Base-by-base conservation (phyloP, 768 basidiomycete genomes). In the Amylocystis lapponica region DNA sequence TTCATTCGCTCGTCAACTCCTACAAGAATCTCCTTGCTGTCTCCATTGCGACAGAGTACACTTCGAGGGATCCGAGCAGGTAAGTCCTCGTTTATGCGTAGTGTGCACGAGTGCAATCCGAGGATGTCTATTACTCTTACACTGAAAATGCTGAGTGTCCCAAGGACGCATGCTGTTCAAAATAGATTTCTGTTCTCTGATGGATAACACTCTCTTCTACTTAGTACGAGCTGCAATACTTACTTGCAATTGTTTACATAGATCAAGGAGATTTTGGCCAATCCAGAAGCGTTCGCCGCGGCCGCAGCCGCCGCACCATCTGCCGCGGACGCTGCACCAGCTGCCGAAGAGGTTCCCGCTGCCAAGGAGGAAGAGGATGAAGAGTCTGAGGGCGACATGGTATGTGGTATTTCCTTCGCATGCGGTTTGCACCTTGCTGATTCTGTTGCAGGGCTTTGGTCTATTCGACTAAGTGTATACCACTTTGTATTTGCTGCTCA, bases 1-100 rank as follows among this genome's bases (percentile, higher is more conserved):
- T 77, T 34, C 96, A 99, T 78, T 87, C 91, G 23, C 81, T 99
- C 47, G 91, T 98, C 77, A 97, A 97, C 74, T 80, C 93, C 33
- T 98, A 97, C 87, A 99, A 99, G 83, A 99, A 98, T 76, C 68
- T 98, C 51, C 69, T 99, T 51, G 86, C 91, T 29, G 66, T 98
- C 54, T 83, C 91, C 32, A 68, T 97, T 45, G 81, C 75, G 35
- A 97, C 96, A 48, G 94, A 98, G 35, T 93, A 93, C 80, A 79
- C 83, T 97, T 97, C 66, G 90, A 94, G 60, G 93, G 83, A 48
- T 77, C 87, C 45, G 90, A 90, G 63, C 89, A 96, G 87, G 92
- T 91, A 48, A 57, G 79, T 61, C 29, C 40, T 22, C 29, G 12
- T 41, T 41, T 36, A 40, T 56, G 49, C 45, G 4, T 13, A 3